Conservation (phyloP, 352 stramenopile species). For the Pythium pyrilobum region DNA sequence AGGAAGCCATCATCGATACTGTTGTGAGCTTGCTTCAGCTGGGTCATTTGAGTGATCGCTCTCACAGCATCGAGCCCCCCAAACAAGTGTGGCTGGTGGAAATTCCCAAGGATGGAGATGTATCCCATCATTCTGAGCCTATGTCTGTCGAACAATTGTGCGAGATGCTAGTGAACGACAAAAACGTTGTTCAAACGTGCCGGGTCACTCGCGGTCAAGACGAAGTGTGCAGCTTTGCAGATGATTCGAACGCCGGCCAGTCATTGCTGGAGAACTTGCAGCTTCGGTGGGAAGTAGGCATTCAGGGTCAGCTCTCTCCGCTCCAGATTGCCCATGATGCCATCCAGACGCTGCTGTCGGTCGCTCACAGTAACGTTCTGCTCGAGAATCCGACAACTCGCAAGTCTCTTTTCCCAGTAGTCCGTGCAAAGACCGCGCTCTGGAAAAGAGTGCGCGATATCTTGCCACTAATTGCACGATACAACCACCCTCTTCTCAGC, state of each 20-base stretch:
- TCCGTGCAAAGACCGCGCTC: constrained; percentile 44
- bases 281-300: constrained; percentile 71
- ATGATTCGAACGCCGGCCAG: not conserved
- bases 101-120: not conserved
- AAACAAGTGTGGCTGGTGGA: constrained; percentile 13
- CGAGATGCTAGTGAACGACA: constrained; percentile 19
- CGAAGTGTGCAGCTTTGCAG: constrained; percentile 7
- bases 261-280: constrained; percentile 61
- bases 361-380: constrained; percentile 63
- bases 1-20: constrained; percentile 36
- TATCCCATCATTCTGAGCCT: constrained; percentile 11
- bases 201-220: constrained; percentile 7
- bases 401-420: constrained; percentile 47
- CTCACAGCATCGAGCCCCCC: constrained; percentile 6
- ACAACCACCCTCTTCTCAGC: constrained; percentile 41
- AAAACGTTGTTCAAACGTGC: not conserved
- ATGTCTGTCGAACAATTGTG: constrained; percentile 50
- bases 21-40: constrained; percentile 63
- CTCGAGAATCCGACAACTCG: constrained; percentile 12
- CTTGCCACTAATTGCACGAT: constrained; percentile 45
- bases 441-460: constrained; percentile 43
- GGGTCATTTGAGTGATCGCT: constrained; percentile 35
- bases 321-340: constrained; percentile 70
- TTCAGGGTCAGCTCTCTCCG: constrained; percentile 38
- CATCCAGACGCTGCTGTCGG: constrained; percentile 47